Evolutionary conservation across 1,284 basidiomycete species (phyloP).

Genomic region (Naganishia sp.): DNA sequence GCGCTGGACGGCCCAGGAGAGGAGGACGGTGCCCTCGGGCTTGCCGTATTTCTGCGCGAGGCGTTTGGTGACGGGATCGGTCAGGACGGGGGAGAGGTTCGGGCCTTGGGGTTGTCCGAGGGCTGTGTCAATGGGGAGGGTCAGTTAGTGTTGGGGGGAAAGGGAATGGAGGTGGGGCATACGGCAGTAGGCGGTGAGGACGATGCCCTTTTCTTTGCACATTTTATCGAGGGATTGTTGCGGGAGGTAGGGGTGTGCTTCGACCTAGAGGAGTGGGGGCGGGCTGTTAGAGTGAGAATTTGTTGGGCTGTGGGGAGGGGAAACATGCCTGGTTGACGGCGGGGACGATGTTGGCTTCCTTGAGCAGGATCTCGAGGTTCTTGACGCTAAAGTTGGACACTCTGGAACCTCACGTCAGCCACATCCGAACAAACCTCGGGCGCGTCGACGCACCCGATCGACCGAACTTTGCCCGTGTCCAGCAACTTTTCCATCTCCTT

Average conservation of each 20-base stretch:
- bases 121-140: constrained; percentile 1
- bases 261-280: constrained; percentile 19
- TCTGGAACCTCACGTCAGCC: constrained; percentile 38
- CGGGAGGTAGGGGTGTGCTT: constrained; percentile 33
- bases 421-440: not conserved
- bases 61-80: constrained; percentile 19
- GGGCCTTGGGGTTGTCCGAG: constrained; percentile 26
- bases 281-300: not conserved
- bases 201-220: constrained; percentile 33
- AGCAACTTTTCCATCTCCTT: constrained; percentile 32
- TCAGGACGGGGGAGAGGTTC: constrained; percentile 13
- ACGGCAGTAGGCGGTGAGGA: constrained; percentile 33
- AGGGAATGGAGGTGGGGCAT: constrained; percentile 16
- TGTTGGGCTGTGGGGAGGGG: not conserved
- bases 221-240: constrained; percentile 23
- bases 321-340: constrained; percentile 69
- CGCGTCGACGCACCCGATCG: constrained; percentile 30
- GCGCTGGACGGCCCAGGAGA: constrained; percentile 33
- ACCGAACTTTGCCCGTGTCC: constrained; percentile 26
- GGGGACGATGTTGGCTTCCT: constrained; percentile 64
- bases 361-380: constrained; percentile 63
- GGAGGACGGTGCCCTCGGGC: constrained; percentile 26
- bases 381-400: constrained; percentile 70
- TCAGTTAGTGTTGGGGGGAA: not conserved
- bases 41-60: constrained; percentile 30